phyloP scores from a whole-genome alignment of 768 basidiomycete genomes.

The Boletus reticulatus region DNA sequence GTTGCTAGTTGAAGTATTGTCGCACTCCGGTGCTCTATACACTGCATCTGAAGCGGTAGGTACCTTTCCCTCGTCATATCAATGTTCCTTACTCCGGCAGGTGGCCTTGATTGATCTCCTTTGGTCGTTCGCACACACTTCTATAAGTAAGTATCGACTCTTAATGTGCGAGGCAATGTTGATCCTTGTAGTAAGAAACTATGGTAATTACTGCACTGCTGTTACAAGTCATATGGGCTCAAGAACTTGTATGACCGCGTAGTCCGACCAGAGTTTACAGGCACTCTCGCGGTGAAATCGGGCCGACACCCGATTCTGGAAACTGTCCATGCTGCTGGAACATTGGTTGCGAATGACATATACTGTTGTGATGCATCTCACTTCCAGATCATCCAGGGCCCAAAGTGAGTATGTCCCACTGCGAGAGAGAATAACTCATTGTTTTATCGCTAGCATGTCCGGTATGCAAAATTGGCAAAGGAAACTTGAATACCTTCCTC shows the following conservation, averaged over 20 bases:
- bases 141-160: constrained; percentile 60
- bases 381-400: constrained; percentile 92
- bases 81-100: constrained; percentile 35
- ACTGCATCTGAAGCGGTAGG: constrained; percentile 85
- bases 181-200: constrained; percentile 42
- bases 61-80: not conserved
- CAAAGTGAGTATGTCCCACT: constrained; percentile 55
- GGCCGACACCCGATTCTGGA: constrained; percentile 90
- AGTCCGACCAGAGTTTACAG: constrained; percentile 93
- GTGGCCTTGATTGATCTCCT: constrained; percentile 88
- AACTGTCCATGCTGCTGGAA: constrained; percentile 61
- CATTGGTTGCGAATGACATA: constrained; percentile 84
- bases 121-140: constrained; percentile 81
- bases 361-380: constrained; percentile 81
- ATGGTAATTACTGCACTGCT: constrained; percentile 33
- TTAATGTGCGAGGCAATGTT: not conserved
- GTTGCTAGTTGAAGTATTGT: constrained; percentile 66
- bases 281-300: constrained; percentile 83
- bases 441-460: constrained; percentile 51
- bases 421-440: not conserved
- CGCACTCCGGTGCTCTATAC: constrained; percentile 77
- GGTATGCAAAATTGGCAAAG: constrained; percentile 27
- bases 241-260: not conserved
- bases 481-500: not conserved
- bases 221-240: not conserved